Evolutionary conservation across 805 yeast species (phyloP).

Genomic region (Candida pini): DNA sequence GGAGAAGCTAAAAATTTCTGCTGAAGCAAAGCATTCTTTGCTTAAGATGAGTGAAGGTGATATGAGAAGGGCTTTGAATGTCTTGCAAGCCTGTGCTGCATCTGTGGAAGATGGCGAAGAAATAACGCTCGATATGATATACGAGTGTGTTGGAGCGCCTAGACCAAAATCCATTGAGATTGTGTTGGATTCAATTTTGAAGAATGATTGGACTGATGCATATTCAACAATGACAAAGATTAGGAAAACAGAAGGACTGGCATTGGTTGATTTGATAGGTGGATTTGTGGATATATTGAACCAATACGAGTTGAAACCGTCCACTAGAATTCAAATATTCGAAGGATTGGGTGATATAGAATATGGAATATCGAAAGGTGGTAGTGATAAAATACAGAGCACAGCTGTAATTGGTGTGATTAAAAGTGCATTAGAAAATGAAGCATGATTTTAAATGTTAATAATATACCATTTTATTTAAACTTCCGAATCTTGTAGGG

Average conservation of each 20-base stretch:
- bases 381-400: constrained; percentile 82
- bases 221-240: constrained; percentile 58
- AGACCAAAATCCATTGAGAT: constrained; percentile 78
- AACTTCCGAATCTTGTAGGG: no score
- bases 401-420: constrained; percentile 88
- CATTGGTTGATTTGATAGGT: constrained; percentile 76
- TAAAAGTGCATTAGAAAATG: constrained; percentile 55
- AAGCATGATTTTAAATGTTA: constrained; percentile 21
- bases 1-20: constrained; percentile 56
- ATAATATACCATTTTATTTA: no score
- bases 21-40: constrained; percentile 60
- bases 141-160: constrained; percentile 95
- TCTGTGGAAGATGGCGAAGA: constrained; percentile 48
- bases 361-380: constrained; percentile 87
- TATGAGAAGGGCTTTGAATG: constrained; percentile 93
- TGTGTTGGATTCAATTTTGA: constrained; percentile 69
- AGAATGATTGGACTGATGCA: constrained; percentile 85
- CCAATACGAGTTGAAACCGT: constrained; percentile 56
- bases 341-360: constrained; percentile 81
- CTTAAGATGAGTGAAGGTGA: constrained; percentile 82
- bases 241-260: constrained; percentile 75
- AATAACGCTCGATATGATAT: constrained; percentile 70
- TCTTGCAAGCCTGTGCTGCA: constrained; percentile 89
- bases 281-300: constrained; percentile 71
- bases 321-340: constrained; percentile 58